phyloP scores from a whole-genome alignment of 2,329 filamentous ascomycete species.

The Fusarium sp. region DNA sequence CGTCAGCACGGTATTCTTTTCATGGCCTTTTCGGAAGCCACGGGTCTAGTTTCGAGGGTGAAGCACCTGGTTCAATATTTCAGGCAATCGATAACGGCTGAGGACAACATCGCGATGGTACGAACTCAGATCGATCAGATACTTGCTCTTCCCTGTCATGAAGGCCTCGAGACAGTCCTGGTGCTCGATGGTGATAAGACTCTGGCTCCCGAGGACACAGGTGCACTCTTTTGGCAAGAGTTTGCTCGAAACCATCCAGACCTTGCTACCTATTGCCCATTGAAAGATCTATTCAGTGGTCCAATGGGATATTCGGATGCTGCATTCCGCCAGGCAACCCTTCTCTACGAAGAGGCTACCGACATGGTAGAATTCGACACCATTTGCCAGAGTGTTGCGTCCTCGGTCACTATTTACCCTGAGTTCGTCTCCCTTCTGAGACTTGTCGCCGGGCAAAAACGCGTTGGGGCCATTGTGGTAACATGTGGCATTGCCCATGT shows the following conservation, averaged over 20 bases:
- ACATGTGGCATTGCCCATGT: slow-evolving; percentile 66
- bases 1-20: neutral
- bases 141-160: slow-evolving; percentile 46
- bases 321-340: slow-evolving; percentile 66
- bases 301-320: slow-evolving; percentile 63
- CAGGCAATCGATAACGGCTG: neutral
- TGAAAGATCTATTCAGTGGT: slow-evolving; percentile 60
- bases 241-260: too few species aligned
- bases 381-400: slow-evolving; percentile 60
- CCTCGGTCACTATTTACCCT: slow-evolving; percentile 56
- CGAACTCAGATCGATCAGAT: slow-evolving; percentile 51
- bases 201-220: slow-evolving; percentile 63
- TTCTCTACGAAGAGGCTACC: slow-evolving; percentile 64
- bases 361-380: slow-evolving; percentile 56
- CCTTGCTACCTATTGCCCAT: too few species aligned
- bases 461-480: slow-evolving; percentile 63
- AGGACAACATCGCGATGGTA: slow-evolving; percentile 53
- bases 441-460: slow-evolving; percentile 43
- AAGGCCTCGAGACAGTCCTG: slow-evolving; percentile 58
- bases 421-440: slow-evolving; percentile 62
- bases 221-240: slow-evolving; percentile 62
- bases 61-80: neutral
- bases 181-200: slow-evolving; percentile 72
- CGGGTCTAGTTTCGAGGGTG: too few species aligned
- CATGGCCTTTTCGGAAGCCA: too few species aligned